Base-by-base conservation (phyloP, 257 asterid genomes). In the Dorcoceras hygrometricum region DNA sequence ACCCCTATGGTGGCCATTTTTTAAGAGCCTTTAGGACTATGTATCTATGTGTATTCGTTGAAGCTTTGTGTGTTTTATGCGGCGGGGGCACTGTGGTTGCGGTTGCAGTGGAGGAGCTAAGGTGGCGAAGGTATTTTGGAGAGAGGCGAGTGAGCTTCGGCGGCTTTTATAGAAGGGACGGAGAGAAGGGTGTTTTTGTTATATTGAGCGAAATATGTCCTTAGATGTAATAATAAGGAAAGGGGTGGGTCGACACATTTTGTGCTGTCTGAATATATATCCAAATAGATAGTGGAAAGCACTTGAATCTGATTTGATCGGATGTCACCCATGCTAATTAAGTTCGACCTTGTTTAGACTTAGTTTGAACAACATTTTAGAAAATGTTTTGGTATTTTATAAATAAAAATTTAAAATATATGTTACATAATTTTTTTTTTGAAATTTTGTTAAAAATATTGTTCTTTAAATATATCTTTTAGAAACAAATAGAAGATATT, bases 1-100 rank as follows among this genome's bases (percentile, higher is more conserved):
- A 65, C 58, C 4, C 63, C 80, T 23, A 64, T 72, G 34, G 71
- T 51, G 2, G 75, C 64, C 95, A 82, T 82, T 55, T 60, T 65
- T 48, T 39, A 55, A 14, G 22, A 53, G 2, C 19, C 1, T 28
- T 23, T 46, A 26, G 19, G 11, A 32, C 4, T 56, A 0, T 31
- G 20, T n/a, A 27, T 69, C 1, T 53, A 9, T 3, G 8, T 31
- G 8, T 34, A 3, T 26, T 19, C 55, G 55, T 4, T 51, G 77
- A 57, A 34, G 1, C 6, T 14, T 27, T 57, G 71, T 32, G 67
- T 23, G 39, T 3, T 18, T 27, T 28, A 18, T 28, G 10, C 70
- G 48, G 76, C 19, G 36, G n/a, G n/a, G n/a, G n/a, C n/a, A n/a
- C n/a, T n/a, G n/a, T n/a, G n/a, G n/a, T n/a, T n/a, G n/a, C n/a